A percentile compares a stretch with the other conserved stretches of the same genome.
phyloP scores from a whole-genome alignment of 1,284 basidiomycete genomes.

The Omphalotus olearius region DNA sequence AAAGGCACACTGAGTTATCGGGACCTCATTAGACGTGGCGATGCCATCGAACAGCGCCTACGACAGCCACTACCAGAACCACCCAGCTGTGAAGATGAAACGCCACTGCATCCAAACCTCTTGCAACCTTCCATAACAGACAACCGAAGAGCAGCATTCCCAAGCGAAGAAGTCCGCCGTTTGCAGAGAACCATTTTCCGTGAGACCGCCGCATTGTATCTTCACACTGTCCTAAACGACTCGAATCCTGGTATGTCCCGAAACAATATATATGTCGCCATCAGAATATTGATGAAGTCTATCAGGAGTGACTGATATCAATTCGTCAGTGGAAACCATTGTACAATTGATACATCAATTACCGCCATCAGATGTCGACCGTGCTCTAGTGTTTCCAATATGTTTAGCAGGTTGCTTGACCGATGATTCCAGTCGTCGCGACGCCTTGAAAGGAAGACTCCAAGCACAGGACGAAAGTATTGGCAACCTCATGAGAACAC shows the following conservation, averaged over 20 bases:
- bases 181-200: constrained; percentile 58
- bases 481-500: constrained; percentile 59
- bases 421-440: constrained; percentile 55
- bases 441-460: constrained; percentile 57
- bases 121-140: constrained; percentile 24
- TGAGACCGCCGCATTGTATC: constrained; percentile 64
- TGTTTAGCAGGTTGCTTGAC: constrained; percentile 69
- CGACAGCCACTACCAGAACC: constrained; percentile 33
- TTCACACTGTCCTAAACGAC: constrained; percentile 68
- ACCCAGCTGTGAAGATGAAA: constrained; percentile 26
- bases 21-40: constrained; percentile 64
- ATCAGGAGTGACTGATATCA: constrained; percentile 71
- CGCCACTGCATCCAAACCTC: constrained; percentile 35
- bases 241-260: constrained; percentile 54
- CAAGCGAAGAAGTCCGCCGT: constrained; percentile 39
- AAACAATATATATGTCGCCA: constrained; percentile 6
- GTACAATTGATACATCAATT: constrained; percentile 50
- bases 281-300: constrained; percentile 17
- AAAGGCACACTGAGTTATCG: constrained; percentile 63
- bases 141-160: constrained; percentile 24
- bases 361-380: constrained; percentile 55
- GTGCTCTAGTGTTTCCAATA: constrained; percentile 66
- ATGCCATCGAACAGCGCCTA: constrained; percentile 61
- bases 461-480: constrained; percentile 51
- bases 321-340: constrained; percentile 48